Base-by-base conservation (phyloP, 208 protist species). In the Crithidia brevicula region DNA sequence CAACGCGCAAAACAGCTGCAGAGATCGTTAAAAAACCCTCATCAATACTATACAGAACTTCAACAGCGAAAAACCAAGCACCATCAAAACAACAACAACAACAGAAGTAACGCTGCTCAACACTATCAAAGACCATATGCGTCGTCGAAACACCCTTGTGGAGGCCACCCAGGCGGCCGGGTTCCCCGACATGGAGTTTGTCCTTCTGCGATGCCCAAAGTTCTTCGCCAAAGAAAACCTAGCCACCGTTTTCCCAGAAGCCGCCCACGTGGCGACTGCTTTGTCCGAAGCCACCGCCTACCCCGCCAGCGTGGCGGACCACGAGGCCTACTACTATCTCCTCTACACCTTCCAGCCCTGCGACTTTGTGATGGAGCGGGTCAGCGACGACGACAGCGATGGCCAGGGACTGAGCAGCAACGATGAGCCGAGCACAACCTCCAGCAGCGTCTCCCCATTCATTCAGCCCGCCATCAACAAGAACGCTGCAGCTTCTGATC, bases 271-370 rank as follows among this genome's bases (percentile, higher is more conserved):
- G 3, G 47, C 25, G 15, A 16, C 30, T 16, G 11, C 16, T n/a
- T 20, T 68, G 27, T 5, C 28, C 15, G 23, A 27, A 18, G 23
- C 42, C 2, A 18, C 33, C 5, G 43, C 53, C 13, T 3, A n/a
- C 25, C 11, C n/a, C 0, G 28, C 47, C 20, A 43, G 40, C 42
- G 4, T 25, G 23, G 40, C 57, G 5, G 46, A 65, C 46, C 59
- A 54, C n/a, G 52, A 56, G 30, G 51, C 54, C 0, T 40, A 45
- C 28, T 65, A 72, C 38, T 87, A 74, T 64, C 49, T 75, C 7
- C 60, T 87, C 42, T 79, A 71, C 58, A 83, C 74, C 40, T 87
- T 87, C 49, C 82, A 87, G 62, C 30, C 72, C 18, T 69, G 58
- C 31, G 56, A 69, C 34, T 77, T 77, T 60, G 49, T 45, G n/a